A percentile compares a stretch with the other conserved stretches of the same genome.
phyloP scores from a whole-genome alignment of 768 basidiomycete genomes.

The Lactarius akahatsu region DNA sequence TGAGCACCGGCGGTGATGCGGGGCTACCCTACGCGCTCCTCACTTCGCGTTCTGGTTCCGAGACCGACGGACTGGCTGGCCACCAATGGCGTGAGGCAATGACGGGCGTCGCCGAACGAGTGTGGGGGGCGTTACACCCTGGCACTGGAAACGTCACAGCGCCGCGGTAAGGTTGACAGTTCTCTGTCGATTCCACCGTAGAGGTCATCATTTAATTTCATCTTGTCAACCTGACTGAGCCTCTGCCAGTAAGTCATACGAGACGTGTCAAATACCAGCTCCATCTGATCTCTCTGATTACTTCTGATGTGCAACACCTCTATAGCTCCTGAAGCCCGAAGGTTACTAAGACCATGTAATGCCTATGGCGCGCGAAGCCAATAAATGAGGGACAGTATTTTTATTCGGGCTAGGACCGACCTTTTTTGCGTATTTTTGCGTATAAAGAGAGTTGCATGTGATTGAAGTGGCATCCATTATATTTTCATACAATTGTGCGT shows the following conservation, averaged over 20 bases:
- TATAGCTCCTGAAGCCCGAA: not conserved
- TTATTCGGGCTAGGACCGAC: not conserved
- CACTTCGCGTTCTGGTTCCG: constrained; percentile 8
- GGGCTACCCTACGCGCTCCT: constrained; percentile 56
- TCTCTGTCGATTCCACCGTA: not conserved
- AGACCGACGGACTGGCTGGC: constrained; percentile 21
- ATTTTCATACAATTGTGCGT: not conserved
- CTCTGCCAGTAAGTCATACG: not conserved
- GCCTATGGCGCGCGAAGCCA: not conserved
- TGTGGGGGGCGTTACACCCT: constrained; percentile 33
- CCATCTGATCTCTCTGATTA: not conserved
- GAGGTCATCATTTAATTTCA: not conserved
- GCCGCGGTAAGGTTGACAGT: not conserved
- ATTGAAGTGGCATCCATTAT: not conserved
- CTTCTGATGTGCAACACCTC: not conserved
- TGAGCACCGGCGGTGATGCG: constrained; percentile 69
- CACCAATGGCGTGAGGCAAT: constrained; percentile 34
- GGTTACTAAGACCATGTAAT: not conserved
- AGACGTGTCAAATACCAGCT: not conserved
- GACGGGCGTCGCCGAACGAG: constrained; percentile 33
- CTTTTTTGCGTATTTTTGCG: not conserved
- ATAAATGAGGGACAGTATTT: not conserved
- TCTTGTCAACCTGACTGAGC: not conserved
- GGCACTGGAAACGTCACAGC: not conserved
- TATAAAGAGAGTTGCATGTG: not conserved